phyloP scores from a whole-genome alignment of 805 yeast species.

The Saccharomycopsis sp. region DNA sequence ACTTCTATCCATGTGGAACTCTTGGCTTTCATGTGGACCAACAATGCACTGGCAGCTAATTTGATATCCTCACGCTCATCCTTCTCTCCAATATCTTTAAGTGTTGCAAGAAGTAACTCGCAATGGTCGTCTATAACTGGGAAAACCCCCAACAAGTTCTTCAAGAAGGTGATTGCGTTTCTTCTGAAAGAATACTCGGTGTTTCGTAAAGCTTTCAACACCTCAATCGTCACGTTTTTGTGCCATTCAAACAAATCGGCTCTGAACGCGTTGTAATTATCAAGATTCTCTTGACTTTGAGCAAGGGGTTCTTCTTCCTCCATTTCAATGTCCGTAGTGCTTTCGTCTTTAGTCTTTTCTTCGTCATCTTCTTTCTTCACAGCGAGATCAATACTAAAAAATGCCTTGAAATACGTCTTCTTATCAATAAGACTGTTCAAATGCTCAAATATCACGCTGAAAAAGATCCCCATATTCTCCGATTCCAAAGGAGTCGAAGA shows the following conservation, averaged over 20 bases:
- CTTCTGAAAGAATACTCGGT: constrained; percentile 71
- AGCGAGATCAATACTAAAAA: constrained; percentile 6
- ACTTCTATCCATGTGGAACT: constrained; percentile 42
- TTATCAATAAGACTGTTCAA: constrained; percentile 41
- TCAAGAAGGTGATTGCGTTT: constrained; percentile 73
- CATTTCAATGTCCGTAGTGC: neutral
- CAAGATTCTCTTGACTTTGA: constrained; percentile 26
- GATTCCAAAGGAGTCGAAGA: constrained; percentile 73
- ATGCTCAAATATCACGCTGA: constrained; percentile 44
- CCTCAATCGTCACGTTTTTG: constrained; percentile 36
- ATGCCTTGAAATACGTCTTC: constrained; percentile 19
- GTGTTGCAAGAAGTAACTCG: constrained; percentile 38
- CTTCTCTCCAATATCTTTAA: constrained; percentile 40
- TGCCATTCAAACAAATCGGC: constrained; percentile 49
- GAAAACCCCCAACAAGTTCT: constrained; percentile 53
- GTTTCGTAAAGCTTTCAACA: constrained; percentile 38
- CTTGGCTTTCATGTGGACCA: constrained; percentile 57
- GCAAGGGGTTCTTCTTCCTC: neutral
- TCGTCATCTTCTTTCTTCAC: neutral
- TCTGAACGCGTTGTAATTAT: constrained; percentile 12
- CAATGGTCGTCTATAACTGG: constrained; percentile 69
- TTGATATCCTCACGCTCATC: constrained; percentile 78
- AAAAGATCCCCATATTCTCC: constrained; percentile 75
- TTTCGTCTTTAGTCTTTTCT: neutral
- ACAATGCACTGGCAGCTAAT: constrained; percentile 65